Evolutionary conservation across 176 grass and related monocot genomes (phyloP).

Genomic region (Stipa capillata): DNA sequence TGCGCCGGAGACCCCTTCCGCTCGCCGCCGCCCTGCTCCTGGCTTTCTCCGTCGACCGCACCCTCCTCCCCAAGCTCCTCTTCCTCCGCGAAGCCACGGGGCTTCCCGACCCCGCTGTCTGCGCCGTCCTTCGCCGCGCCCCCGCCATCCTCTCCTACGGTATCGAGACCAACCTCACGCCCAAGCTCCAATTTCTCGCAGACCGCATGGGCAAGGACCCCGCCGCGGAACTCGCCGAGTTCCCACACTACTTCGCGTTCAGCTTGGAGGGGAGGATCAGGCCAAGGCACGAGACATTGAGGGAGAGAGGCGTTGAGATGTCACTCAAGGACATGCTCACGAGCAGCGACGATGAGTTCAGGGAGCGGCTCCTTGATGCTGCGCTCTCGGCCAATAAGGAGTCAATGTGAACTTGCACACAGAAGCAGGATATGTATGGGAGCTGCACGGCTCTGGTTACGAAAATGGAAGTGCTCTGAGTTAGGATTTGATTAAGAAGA

Average conservation of each 20-base stretch:
- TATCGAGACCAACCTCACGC: constrained; percentile 46
- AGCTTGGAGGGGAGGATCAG: constrained; percentile 62
- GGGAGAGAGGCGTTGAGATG: constrained; percentile 23
- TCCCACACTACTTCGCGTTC: constrained; percentile 69
- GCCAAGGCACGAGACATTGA: constrained; percentile 27
- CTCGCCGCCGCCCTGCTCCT: too few species aligned
- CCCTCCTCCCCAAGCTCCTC: too few species aligned
- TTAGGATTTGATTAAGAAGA: not conserved
- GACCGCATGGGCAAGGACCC: constrained; percentile 27
- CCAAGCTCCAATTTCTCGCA: constrained; percentile 44
- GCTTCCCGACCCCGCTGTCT: constrained; percentile 28
- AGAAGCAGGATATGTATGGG: not conserved
- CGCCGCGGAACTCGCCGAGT: constrained; percentile 29
- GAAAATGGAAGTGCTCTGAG: not conserved
- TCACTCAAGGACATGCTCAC: constrained; percentile 45
- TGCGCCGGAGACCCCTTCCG: too few species aligned
- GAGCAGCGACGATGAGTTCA: constrained; percentile 51
- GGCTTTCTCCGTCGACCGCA: too few species aligned
- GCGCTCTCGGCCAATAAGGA: not conserved
- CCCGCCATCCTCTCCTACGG: constrained; percentile 60
- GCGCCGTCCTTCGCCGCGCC: constrained; percentile 25
- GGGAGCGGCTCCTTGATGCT: constrained; percentile 14
- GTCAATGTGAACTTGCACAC: not conserved
- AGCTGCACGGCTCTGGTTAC: not conserved
- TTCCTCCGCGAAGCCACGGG: constrained; percentile 15